These are phyloP conservation scores for Beauveria sp. DNA, from an alignment of 2,329 filamentous ascomycete genomes.

Conservation along the genomic window DNA sequence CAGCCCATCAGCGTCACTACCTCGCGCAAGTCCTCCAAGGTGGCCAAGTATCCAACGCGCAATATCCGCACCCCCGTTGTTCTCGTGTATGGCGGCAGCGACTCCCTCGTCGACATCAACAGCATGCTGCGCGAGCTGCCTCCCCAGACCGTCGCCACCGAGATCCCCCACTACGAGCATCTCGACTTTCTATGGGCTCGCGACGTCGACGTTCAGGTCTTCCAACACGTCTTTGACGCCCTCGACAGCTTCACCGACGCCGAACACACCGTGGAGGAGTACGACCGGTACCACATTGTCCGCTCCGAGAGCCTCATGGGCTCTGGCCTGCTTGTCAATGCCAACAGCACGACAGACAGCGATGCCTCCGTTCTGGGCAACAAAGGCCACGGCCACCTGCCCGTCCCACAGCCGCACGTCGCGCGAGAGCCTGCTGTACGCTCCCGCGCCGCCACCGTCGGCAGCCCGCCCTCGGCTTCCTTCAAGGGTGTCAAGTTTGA, in stretches of 20 bases:
- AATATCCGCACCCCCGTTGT: slow-evolving; percentile 97
- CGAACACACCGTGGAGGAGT: slow-evolving; percentile 52
- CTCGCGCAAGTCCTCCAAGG: slow-evolving; percentile 82
- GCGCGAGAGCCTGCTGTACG: slow-evolving; percentile 19
- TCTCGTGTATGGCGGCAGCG: slow-evolving; percentile 84
- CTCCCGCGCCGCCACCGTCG: slow-evolving; percentile 8
- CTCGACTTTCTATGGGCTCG: slow-evolving; percentile 92
- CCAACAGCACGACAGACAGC: slow-evolving; percentile 27
- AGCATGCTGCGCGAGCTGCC: slow-evolving; percentile 89
- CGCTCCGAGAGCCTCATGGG: slow-evolving; percentile 43
- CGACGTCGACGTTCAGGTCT: slow-evolving; percentile 77
- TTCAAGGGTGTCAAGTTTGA: neutral
- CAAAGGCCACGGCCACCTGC: slow-evolving; percentile 9
- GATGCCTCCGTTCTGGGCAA: slow-evolving; percentile 27
- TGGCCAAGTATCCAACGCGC: slow-evolving; percentile 89
- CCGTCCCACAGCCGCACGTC: slow-evolving; percentile 19
- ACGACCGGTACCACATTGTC: slow-evolving; percentile 46
- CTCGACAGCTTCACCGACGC: slow-evolving; percentile 62
- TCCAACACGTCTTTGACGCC: slow-evolving; percentile 85
- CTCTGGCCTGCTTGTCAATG: slow-evolving; percentile 22
- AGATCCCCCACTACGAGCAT: slow-evolving; percentile 91
- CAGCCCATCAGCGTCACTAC: slow-evolving; percentile 64
- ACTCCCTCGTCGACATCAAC: slow-evolving; percentile 88
- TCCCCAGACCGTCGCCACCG: slow-evolving; percentile 72
- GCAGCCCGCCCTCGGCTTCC: neutral